Percentiles rank a stretch among this genome's conserved stretches.
Conservation (phyloP, 129 eudicot genomes). For the Centrapalus pauciflorus region DNA sequence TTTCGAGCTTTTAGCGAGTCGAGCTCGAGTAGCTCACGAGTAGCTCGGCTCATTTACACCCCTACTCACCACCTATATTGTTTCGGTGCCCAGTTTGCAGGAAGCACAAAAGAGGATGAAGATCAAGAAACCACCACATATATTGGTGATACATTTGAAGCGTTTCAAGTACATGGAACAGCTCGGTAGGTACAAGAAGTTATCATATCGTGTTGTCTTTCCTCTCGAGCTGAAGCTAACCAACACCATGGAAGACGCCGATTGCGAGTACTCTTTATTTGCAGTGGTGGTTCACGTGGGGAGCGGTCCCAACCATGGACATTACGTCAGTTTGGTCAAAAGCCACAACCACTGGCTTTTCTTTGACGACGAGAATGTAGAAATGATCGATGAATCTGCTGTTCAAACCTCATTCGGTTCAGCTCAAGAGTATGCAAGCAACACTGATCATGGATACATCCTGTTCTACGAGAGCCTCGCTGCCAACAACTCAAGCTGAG, state of each 20-base stretch:
- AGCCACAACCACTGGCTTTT: conserved; percentile 73
- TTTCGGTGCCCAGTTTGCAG: conserved; percentile 44
- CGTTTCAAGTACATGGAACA: conserved; percentile 79
- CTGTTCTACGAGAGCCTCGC: conserved; percentile 59
- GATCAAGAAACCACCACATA: conserved; percentile 68
- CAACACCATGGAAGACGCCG: conserved; percentile 68
- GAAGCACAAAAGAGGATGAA: conserved; percentile 87
- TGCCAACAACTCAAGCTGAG: conserved; percentile 26
- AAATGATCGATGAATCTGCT: conserved; percentile 69
- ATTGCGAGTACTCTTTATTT: conserved; percentile 61
- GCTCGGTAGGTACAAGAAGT: conserved; percentile 61
- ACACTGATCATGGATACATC: conserved; percentile 70
- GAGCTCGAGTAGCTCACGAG: no score
- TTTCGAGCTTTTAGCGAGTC: no score
- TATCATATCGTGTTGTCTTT: conserved; percentile 67
- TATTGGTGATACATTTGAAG: conserved; percentile 65
- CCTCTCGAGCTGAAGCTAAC: conserved; percentile 71
- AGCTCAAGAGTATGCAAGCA: conserved; percentile 74
- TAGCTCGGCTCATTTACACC: no score
- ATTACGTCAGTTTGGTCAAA: conserved; percentile 67
- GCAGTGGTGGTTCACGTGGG: conserved; percentile 76
- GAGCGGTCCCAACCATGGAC: conserved; percentile 75
- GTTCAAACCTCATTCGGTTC: conserved; percentile 76
- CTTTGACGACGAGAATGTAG: conserved; percentile 80
- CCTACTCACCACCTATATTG: no score